Base-by-base conservation (phyloP, 2,329 filamentous ascomycete species). In the Trichoderma breve region DNA sequence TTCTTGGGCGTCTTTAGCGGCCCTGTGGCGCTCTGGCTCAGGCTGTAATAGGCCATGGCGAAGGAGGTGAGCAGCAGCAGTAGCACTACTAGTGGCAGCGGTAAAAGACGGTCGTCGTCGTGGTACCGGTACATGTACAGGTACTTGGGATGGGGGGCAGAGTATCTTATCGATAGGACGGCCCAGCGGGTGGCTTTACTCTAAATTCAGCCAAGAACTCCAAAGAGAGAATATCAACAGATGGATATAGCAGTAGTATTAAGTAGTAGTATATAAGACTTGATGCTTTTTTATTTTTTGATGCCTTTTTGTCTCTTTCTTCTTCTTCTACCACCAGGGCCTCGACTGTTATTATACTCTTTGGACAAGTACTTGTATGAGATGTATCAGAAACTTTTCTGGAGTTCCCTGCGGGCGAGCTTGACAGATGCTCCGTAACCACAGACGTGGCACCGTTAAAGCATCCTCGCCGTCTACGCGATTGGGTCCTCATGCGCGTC, bases 381-480 rank as follows among this genome's bases (percentile, higher is more conserved):
- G 43, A 70, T 64, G 68, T 63, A 70, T 64, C 60, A 30, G 60
- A 70, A 70, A 64, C 60, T n/a, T 57, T 63, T 39, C 55, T 55
- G 68, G 66, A 69, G 55, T 51, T 28, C 26, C 26, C 53, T 51
- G 66, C 66, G 39, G 55, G 55, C 66, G n/a, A 69, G 36, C 66
- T 47, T 28, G 62, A 66, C 58, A 71, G 70, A 14, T 58, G 36
- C 62, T 67, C 62, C 68, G 51, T 55, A 63, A 64, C 58, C 6
- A n/a, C 24, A 43, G 71, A 72, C 71, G 71, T 72, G 71, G 71
- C 71, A 72, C 71, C 71, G 71, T 70, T 66, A 36, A 62, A 72
- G 51, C 71, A 66, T 5, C 43, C 30, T 58, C 66, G 26, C 51
- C 9, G 24, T 66, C 63, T 72, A 34, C 32, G 66, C 66, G 60